Base-by-base conservation (phyloP, 371 early-diverging fungal species). In the Mortierella sp. region DNA sequence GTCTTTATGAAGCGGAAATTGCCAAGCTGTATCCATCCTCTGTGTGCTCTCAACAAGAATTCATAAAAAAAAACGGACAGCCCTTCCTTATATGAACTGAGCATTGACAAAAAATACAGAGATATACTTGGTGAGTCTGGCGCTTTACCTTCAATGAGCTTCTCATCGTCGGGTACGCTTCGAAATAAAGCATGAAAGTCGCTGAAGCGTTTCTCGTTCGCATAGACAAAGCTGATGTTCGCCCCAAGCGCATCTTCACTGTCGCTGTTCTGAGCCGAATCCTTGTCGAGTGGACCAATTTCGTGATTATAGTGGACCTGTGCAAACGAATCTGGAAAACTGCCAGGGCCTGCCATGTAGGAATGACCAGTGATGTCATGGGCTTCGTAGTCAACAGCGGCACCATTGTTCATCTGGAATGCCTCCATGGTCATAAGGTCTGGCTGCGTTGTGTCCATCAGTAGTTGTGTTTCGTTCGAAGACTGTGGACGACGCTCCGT, bases 101-200 rank as follows among this genome's bases (percentile, higher is more conserved):
- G n/a, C n/a, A n/a, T n/a, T n/a, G n/a, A n/a, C n/a, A n/a, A n/a
- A n/a, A n/a, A n/a, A n/a, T 39, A 39, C 17, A 39, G 17, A 39
- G 39, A 39, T 39, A 39, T 11, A 39, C 11, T 17, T 3, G 4
- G 4, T 14, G 39, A 39, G 11, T 11, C 11, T 39, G 17, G 39
- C 19, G 3, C 37, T 19, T 70, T 78, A 88, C 89, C 88, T 81
- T 89, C 88, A 58, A 91, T 88, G 32, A 91, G 64, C 60, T 79
- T 80, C 60, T 89, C 91, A 4, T 84, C 83, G 27, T 85, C 84
- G 14, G 90, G 90, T 2, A 91, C 84, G 63, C 86, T 86, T 48
- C 84, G 72, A 64, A 91, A 91, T 19, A 89, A 64, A n/a, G 82
- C 49, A 72, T 91, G 91, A 60, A 89, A 90, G 50, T 91, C 91